Conservation (phyloP, 108 stramenopile species). For the Cyclostephanos tholiformis region DNA sequence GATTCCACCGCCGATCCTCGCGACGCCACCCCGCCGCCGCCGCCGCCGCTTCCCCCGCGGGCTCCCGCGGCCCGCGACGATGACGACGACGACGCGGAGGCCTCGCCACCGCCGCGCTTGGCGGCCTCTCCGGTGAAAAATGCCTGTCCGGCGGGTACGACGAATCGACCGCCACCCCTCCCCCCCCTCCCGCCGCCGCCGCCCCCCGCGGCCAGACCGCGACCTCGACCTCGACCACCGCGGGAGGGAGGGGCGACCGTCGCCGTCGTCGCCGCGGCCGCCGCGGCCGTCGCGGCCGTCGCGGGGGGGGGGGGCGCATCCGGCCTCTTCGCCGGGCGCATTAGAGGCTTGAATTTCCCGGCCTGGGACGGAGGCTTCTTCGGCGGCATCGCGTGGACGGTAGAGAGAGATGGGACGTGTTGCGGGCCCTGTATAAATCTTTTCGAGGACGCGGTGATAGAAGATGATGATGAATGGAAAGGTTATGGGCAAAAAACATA, state of each 20-base stretch:
- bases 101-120: conserved; percentile 28
- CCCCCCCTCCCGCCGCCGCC: conserved; percentile 52
- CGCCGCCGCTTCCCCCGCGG: neutral
- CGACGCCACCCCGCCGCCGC: conserved; percentile 4
- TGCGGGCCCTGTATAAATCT: too few relatives aligned
- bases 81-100: conserved; percentile 17
- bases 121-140: conserved; percentile 71
- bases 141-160: conserved; percentile 69
- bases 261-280: neutral
- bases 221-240: conserved; percentile 21
- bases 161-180: conserved; percentile 50
- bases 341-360: conserved; percentile 85
- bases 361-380: conserved; percentile 70
- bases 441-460: too few relatives aligned
- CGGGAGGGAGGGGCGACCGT: conserved; percentile 2
- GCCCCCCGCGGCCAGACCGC: conserved; percentile 47
- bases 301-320: conserved; percentile 27
- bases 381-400: conserved; percentile 31
- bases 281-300: conserved; percentile 18
- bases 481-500: too few relatives aligned
- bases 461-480: too few relatives aligned
- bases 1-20: conserved; percentile 30
- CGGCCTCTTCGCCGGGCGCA: conserved; percentile 59
- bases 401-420: too few relatives aligned
- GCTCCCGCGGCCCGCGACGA: neutral